Evolutionary conservation across 345 rosid species (phyloP), one percentile per base, ranked within the genome.

Genomic region (Populus alba): DNA sequence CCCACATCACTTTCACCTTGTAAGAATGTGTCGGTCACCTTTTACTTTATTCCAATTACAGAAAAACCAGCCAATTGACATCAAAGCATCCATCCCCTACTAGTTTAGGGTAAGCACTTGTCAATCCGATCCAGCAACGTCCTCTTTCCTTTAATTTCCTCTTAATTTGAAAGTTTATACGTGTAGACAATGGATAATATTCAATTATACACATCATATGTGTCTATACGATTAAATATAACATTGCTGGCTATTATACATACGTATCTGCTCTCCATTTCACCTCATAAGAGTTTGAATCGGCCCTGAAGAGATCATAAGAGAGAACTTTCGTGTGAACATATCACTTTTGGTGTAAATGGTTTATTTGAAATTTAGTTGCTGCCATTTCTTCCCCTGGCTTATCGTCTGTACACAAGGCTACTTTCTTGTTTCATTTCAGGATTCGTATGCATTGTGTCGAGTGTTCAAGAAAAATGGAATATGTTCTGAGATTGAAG

Each of bases 381-480:
- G 6, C 29, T 59, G 2, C 20, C 1, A 18, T 53, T 2, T 9
- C 15, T 18, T 57, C 63, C 63, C 63, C 1, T 57, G 6, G 2
- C 63, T 22, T 7, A 7, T 55, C 23, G 23, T 8, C 7, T 22
- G 25, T 22, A 20, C 5, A 22, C 61, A 22, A 55, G 25, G 25
- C 57, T 51, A 17, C 12, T 57, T n/a, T 9, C 8, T n/a, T 9
- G 65, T 43, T 70, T 63, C 1, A 27, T 27, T 75, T 67, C 84
- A 93, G 97, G 98, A 95, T 71, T 90, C 95, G 1, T 93, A 91
- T 59, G 98, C 98, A 67, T 53, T 95, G 78, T 95, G 98, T 80
- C 94, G 98, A 5, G 98, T 95, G 41, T 95, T 95, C 90, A 95
- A 95, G 88, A 95, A 95, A 79, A 93, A 95, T 71, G 98, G 93